Evolutionary conservation across 441 rosid genomes (phyloP), one percentile per base, ranked within the genome.

Genomic region (Mallotus japonicus): DNA sequence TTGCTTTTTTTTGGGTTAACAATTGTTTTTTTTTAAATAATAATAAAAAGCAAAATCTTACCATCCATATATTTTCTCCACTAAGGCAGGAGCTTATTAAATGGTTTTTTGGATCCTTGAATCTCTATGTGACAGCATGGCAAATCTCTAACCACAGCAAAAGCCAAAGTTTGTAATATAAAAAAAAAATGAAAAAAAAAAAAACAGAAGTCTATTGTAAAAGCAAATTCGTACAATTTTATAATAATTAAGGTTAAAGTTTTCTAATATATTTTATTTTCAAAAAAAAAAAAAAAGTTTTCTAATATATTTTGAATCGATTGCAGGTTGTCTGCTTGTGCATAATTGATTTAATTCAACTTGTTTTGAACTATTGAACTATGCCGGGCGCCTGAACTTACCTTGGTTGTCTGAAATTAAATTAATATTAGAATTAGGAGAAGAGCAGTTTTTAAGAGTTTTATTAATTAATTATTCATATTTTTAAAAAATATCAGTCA

Each of bases 211-310:
- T 15, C 40, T 37, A 37, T 37, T 37, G 40, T 15, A 20, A 40
- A 60, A 50, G 24, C 42, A 8, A 19, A 8, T 13, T 47, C 10
- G 58, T 51, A 28, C 0, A 4, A 37, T 12, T 53, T 34, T n/a
- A 20, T 53, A 24, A 53, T 22, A 64, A 63, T 42, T 72, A 37
- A 60, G 50, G 32, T 70, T 58, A 70, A 8, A 2, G 62, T 24
- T 28, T 5, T 14, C 40, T 8, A 32, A 72, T 14, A 12, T 59
- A 14, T 28, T 5, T 19, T 37, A n/a, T n/a, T n/a, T n/a, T n/a
- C n/a, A n/a, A n/a, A n/a, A n/a, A n/a, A n/a, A n/a, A n/a, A n/a
- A n/a, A n/a, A n/a, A 70, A 8, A 2, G 62, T 24, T 28, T 5
- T 14, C 40, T 8, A 32, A 72, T 14, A 12, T 59, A 14, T 28